Conservation (phyloP, 345 rosid genomes). For the Moricandia moricandioides region DNA sequence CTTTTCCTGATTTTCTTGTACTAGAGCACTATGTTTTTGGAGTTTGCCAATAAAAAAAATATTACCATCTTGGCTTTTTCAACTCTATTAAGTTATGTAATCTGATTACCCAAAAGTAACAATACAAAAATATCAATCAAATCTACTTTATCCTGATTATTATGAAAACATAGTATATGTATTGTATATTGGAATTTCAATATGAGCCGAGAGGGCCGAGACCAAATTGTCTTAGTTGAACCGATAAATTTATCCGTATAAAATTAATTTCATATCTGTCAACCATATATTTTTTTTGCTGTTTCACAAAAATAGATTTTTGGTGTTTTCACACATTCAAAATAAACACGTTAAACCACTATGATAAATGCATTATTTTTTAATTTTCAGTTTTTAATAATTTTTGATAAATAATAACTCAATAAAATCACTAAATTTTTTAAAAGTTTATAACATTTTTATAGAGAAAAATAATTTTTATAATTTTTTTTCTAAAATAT, state of each 20-base stretch:
- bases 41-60: not conserved
- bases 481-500: no score
- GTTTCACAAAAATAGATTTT: no score
- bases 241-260: not conserved
- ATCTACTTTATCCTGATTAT: not conserved
- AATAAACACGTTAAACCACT: no score
- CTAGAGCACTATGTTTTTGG: not conserved
- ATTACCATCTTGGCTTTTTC: not conserved
- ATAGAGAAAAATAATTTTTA: no score
- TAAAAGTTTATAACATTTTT: no score
- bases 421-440: no score
- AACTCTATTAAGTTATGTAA: not conserved
- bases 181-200: not conserved
- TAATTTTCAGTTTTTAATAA: no score
- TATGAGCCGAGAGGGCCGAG: not conserved
- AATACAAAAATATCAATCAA: no score
- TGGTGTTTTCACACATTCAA: no score
- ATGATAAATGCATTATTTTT: no score
- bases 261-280: not conserved
- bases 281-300: no score
- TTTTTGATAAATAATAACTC: no score
- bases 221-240: conserved; percentile 5
- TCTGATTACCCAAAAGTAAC: not conserved
- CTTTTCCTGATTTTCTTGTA: not conserved
- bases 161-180: not conserved